A percentile compares a stretch with the other conserved stretches of the same genome.
Conservation (phyloP, 495 filamentous ascomycete species). For the Xylaria palmicola region DNA sequence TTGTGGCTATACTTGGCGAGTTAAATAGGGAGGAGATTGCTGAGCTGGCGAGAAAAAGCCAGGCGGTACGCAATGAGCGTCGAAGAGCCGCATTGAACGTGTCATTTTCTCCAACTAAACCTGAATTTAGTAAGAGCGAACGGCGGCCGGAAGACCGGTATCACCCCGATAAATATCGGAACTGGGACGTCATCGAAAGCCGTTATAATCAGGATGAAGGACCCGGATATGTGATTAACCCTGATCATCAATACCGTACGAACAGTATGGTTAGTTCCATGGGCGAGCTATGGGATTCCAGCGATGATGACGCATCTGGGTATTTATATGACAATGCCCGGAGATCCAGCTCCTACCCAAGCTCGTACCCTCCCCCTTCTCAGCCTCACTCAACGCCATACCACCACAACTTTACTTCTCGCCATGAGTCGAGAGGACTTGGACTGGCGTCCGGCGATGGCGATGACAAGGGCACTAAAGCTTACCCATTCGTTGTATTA, state of each 20-base stretch:
- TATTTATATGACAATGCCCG: not conserved
- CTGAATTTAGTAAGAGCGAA: slow-evolving; percentile 12
- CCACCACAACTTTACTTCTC: not conserved
- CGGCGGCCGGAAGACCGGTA: slow-evolving; percentile 20
- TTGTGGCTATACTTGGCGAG: slow-evolving; percentile 66
- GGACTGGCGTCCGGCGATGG: slow-evolving; percentile 4
- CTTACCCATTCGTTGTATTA: slow-evolving; percentile 43
- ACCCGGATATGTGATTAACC: slow-evolving; percentile 22
- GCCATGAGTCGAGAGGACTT: not conserved
- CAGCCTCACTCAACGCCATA: not conserved
- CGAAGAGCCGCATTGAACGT: not conserved
- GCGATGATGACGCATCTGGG: slow-evolving; percentile 15
- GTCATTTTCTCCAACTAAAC: not conserved
- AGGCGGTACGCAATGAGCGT: slow-evolving; percentile 51
- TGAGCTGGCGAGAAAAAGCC: slow-evolving; percentile 55
- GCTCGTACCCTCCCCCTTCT: slow-evolving; percentile 11
- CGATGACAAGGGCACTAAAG: slow-evolving; percentile 25
- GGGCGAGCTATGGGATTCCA: slow-evolving; percentile 30
- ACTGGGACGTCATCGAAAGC: slow-evolving; percentile 26
- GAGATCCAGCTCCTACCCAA: not conserved
- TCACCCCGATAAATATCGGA: slow-evolving; percentile 28
- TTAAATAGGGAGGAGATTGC: slow-evolving; percentile 60
- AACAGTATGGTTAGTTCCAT: slow-evolving; percentile 22
- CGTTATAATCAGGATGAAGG: slow-evolving; percentile 21
- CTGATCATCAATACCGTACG: slow-evolving; percentile 12